These are phyloP conservation scores for Aurifilum marmelostoma DNA, from an alignment of 2,329 filamentous ascomycete genomes.

Conservation along the genomic window DNA sequence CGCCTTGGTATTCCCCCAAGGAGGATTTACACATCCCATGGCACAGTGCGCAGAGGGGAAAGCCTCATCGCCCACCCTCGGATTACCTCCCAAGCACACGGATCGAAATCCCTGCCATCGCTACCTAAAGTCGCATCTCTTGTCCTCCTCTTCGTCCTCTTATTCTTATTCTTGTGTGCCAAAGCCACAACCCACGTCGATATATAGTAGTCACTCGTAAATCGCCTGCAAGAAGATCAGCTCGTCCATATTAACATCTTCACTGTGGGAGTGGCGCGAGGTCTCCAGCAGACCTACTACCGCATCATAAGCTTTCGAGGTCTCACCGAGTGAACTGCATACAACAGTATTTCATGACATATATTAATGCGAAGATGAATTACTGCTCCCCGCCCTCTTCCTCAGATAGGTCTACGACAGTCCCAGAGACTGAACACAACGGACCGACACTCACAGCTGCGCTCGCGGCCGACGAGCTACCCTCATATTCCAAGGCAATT, in stretches of 20 bases:
- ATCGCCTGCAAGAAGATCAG: background rate
- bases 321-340: background rate
- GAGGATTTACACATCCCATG: background rate
- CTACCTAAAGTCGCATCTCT: background rate
- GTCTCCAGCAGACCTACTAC: background rate
- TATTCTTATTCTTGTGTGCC: background rate
- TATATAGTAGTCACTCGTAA: background rate
- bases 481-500: background rate
- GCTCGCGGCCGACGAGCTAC: background rate
- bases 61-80: background rate
- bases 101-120: background rate
- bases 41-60: background rate
- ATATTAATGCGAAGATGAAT: background rate
- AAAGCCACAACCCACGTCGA: background rate
- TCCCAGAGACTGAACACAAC: background rate
- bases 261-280: background rate
- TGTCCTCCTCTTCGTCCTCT: background rate
- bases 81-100: background rate
- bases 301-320: background rate
- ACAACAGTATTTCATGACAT: background rate
- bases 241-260: background rate
- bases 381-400: background rate
- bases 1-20: background rate
- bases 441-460: background rate
- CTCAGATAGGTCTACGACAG: background rate